These are phyloP conservation scores for Tylopilus cervinicoccineus DNA, from an alignment of 768 basidiomycete species.

Conservation along the genomic window DNA sequence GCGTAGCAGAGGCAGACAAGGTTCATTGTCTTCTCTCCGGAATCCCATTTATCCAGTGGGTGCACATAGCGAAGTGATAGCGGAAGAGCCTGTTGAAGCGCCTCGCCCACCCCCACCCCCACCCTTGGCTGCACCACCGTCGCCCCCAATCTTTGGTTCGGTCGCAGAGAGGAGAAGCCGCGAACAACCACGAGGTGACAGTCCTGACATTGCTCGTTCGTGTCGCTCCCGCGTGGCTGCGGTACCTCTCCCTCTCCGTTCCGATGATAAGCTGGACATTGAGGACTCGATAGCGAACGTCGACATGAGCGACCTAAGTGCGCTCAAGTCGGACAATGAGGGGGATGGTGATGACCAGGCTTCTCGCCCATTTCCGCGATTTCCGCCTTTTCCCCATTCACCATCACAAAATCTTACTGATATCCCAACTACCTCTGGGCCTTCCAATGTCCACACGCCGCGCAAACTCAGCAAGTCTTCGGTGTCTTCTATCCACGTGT, in stretches of 20 bases:
- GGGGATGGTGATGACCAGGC: conserved; percentile 21
- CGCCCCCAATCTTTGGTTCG: conserved; percentile 4
- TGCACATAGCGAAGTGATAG: conserved; percentile 14
- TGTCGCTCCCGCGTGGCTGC: conserved; percentile 13
- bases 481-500: conserved; percentile 8
- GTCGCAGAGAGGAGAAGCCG: conserved; percentile 6
- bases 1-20: conserved; percentile 20
- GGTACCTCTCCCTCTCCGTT: background rate
- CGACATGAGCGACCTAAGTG: conserved; percentile 31
- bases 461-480: conserved; percentile 23
- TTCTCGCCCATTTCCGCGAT: conserved; percentile 26
- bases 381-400: conserved; percentile 22
- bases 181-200: conserved; percentile 13
- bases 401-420: conserved; percentile 7
- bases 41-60: conserved; percentile 16
- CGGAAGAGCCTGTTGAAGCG: conserved; percentile 13
- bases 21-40: conserved; percentile 28
- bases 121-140: background rate
- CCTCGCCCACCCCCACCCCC: background rate
- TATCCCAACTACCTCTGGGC: background rate
- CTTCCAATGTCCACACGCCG: conserved; percentile 21
- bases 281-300: conserved; percentile 29
- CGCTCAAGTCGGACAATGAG: conserved; percentile 28
- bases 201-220: conserved; percentile 21
- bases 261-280: background rate